phyloP scores from a whole-genome alignment of 139 green algal species.

The Chlamydomonas sp. region DNA sequence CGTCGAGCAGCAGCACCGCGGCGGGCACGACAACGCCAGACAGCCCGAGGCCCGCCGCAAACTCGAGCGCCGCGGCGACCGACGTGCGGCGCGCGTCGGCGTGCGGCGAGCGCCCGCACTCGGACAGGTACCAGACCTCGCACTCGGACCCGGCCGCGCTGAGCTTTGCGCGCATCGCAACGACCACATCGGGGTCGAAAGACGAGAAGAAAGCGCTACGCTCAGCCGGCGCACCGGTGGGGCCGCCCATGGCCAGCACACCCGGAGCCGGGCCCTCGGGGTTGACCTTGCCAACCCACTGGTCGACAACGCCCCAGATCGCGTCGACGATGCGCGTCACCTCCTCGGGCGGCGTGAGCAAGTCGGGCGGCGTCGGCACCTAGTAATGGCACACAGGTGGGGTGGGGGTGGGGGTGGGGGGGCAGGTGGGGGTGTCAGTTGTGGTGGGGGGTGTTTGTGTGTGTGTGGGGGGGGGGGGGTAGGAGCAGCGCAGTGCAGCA shows the following conservation, averaged over 20 bases:
- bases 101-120: constrained; percentile 48
- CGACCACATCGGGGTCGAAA: constrained; percentile 79
- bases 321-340: constrained; percentile 43
- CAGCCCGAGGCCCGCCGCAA: constrained; percentile 44
- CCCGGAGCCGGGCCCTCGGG: too few species aligned
- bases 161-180: constrained; percentile 22
- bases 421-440: too few species aligned
- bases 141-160: constrained; percentile 5
- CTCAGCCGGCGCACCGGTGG: too few species aligned
- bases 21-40: constrained; percentile 54
- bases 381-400: too few species aligned
- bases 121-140: constrained; percentile 72
- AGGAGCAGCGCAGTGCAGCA: too few species aligned
- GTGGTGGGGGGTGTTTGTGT: too few species aligned
- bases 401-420: too few species aligned
- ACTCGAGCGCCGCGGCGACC: constrained; percentile 51
- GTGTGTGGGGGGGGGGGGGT: too few species aligned
- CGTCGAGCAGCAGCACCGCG: constrained; percentile 8
- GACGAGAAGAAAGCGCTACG: constrained; percentile 60
- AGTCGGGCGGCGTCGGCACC: constrained; percentile 39
- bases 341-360: constrained; percentile 49
- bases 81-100: constrained; percentile 60
- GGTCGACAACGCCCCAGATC: constrained; percentile 24
- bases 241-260: too few species aligned
- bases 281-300: not conserved